These are phyloP conservation scores for Novymonas esmeraldas DNA, from an alignment of 208 protist genomes.

Conservation along the genomic window DNA sequence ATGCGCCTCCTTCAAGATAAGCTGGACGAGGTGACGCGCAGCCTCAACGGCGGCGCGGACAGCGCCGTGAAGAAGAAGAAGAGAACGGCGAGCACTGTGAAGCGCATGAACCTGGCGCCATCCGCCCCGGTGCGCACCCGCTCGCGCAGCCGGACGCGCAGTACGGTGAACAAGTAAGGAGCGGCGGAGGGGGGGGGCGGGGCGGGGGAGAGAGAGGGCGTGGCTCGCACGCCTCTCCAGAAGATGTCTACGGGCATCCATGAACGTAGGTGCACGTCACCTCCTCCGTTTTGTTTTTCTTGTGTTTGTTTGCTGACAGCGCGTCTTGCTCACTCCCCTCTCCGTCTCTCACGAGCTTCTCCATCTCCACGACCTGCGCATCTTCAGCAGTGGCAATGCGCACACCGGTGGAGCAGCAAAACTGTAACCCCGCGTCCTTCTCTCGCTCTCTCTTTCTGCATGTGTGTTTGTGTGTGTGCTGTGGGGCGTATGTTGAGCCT, in stretches of 20 bases:
- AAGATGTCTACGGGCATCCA: not conserved
- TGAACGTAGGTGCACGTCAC: not conserved
- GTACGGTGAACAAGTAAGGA: conserved; percentile 19
- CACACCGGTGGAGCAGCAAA: no score
- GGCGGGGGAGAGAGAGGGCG: not conserved
- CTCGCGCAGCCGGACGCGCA: conserved; percentile 38
- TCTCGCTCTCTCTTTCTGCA: no score
- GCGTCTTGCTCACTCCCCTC: no score
- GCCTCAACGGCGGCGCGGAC: conserved; percentile 22
- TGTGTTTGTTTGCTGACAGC: not conserved
- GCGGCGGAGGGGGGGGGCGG: no score
- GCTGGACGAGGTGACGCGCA: conserved; percentile 52
- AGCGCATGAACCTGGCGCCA: conserved; percentile 81
- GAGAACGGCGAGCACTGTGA: conserved; percentile 34
- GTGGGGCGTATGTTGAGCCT: no score
- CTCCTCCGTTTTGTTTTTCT: not conserved
- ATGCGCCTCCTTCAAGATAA: conserved; percentile 62
- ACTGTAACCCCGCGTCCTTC: no score
- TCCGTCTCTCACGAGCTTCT: no score
- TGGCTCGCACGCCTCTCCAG: no score
- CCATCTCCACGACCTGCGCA: no score
- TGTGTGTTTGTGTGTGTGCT: no score
- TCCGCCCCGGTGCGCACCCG: conserved; percentile 69
- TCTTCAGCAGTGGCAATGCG: no score
- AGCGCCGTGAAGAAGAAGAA: conserved; percentile 51